Evolutionary conservation across 768 basidiomycete genomes (phyloP).

Genomic region (Boletus subparvulus): DNA sequence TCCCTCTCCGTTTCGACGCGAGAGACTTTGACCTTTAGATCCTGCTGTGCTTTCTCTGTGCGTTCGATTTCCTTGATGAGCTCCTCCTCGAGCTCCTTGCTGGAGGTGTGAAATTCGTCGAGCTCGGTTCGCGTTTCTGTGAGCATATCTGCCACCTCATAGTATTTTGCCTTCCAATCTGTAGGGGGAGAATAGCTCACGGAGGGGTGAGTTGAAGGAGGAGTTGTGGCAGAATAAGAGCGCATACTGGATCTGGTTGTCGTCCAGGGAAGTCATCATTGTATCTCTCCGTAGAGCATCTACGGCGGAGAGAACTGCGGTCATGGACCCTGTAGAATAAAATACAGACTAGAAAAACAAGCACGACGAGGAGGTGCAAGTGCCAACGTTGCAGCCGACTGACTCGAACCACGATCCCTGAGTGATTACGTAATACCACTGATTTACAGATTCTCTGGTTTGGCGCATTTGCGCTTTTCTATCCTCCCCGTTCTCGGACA

Average conservation of each 20-base stretch:
- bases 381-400: constrained; percentile 9
- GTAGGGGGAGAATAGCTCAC: constrained; percentile 55
- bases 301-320: constrained; percentile 61
- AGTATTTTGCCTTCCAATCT: constrained; percentile 79
- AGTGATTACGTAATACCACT: constrained; percentile 20
- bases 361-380: constrained; percentile 1
- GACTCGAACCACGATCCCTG: constrained; percentile 17
- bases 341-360: constrained; percentile 24
- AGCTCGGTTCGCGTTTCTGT: constrained; percentile 82
- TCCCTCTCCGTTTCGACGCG: constrained; percentile 76
- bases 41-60: constrained; percentile 82
- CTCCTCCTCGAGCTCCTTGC: constrained; percentile 92
- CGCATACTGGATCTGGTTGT: constrained; percentile 60
- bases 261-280: constrained; percentile 60
- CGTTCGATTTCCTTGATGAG: constrained; percentile 87
- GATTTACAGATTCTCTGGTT: constrained; percentile 63
- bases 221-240: constrained; percentile 11
- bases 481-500: constrained; percentile 77
- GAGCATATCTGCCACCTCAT: constrained; percentile 82
- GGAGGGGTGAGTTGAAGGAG: constrained; percentile 16
- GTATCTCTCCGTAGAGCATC: constrained; percentile 60
- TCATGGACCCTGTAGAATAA: constrained; percentile 41
- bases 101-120: constrained; percentile 81
- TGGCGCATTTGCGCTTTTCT: constrained; percentile 85
- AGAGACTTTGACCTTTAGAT: constrained; percentile 68